A percentile compares a stretch with the other conserved stretches of the same genome.
Conservation (phyloP, 805 yeast genomes). For the Grigorovia yakushimaensis region DNA sequence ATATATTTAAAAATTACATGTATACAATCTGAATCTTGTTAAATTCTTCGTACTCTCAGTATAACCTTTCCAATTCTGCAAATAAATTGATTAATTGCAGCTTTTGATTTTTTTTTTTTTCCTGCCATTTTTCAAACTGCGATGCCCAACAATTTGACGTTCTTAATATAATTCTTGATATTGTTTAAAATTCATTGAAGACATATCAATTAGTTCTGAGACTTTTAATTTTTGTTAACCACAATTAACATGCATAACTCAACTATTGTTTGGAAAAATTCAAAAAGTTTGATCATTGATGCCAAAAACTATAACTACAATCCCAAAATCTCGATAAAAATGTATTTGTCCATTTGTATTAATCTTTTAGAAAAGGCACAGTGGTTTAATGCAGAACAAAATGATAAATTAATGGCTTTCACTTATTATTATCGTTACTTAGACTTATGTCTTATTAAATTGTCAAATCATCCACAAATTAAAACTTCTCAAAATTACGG, state of each 20-base stretch:
- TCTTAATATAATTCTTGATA: not conserved
- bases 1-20: too few species aligned
- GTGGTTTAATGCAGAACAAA: conserved; percentile 24
- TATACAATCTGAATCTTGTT: too few species aligned
- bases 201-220: too few species aligned
- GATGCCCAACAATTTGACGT: not conserved
- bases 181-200: not conserved
- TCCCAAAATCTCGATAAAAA: conserved; percentile 37
- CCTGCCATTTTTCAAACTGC: not conserved
- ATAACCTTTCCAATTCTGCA: too few species aligned
- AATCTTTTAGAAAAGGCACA: conserved; percentile 37
- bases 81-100: too few species aligned
- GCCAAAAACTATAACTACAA: conserved; percentile 49
- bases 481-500: not conserved
- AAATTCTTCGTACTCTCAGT: too few species aligned
- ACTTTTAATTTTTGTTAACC: not conserved
- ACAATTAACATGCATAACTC: not conserved
- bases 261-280: conserved; percentile 3
- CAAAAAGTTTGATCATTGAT: conserved; percentile 27
- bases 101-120: not conserved
- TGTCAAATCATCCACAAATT: conserved; percentile 19
- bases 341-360: conserved; percentile 48
- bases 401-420: conserved; percentile 41
- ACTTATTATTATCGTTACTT: conserved; percentile 48
- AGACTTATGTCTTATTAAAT: conserved; percentile 32